Percentiles rank a stretch among this genome's conserved stretches.
phyloP scores from a whole-genome alignment of 139 green algal genomes.

The Coccomyxa sp. region DNA sequence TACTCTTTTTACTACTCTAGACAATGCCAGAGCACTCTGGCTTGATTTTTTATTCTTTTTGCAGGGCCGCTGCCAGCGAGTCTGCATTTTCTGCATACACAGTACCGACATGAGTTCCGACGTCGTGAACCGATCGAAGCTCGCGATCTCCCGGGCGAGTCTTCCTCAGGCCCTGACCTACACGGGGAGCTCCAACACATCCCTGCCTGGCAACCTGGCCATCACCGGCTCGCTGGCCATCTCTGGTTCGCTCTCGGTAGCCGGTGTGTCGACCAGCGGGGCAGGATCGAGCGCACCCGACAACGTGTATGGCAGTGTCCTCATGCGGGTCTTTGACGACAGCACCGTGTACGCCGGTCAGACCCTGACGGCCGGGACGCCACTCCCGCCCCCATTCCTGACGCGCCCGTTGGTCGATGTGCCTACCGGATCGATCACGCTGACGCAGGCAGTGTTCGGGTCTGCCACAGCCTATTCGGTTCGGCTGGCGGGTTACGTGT shows the following conservation, averaged over 20 bases:
- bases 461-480: background rate
- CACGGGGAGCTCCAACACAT: background rate
- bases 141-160: too few relatives aligned
- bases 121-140: background rate
- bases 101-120: background rate
- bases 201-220: background rate
- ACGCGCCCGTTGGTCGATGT: background rate
- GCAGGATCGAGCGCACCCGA: background rate
- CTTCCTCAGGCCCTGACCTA: background rate
- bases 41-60: background rate
- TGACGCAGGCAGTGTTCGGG: background rate
- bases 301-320: background rate
- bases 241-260: background rate
- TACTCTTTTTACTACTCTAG: background rate
- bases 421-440: background rate
- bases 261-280: background rate
- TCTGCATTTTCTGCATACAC: background rate
- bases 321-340: background rate
- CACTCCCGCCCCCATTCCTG: background rate
- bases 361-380: background rate
- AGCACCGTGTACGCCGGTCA: background rate
- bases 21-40: background rate
- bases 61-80: background rate
- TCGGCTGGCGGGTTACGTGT: background rate
- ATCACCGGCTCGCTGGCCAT: background rate